These are phyloP conservation scores for Dacryopinax primogenitus DNA, from an alignment of 768 basidiomycete genomes.

Conservation along the genomic window DNA sequence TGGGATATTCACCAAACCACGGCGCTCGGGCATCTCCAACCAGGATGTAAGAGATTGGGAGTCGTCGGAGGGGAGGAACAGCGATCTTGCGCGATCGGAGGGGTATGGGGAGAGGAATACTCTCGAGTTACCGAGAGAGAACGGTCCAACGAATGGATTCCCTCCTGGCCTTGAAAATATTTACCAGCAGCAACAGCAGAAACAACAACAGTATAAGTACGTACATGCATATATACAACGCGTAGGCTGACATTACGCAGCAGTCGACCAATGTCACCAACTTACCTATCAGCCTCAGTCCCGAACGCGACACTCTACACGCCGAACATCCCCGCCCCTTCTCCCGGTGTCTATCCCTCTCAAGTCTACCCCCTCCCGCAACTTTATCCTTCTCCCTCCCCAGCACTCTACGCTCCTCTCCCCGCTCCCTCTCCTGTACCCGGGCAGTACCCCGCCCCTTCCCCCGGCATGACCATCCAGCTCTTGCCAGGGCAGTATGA, in stretches of 20 bases:
- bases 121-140: not conserved
- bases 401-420: not conserved
- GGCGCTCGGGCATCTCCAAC: too few relatives aligned
- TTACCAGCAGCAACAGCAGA: too few relatives aligned
- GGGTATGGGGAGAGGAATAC: conserved; percentile 2
- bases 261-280: not conserved
- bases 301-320: not conserved
- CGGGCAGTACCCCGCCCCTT: too few relatives aligned
- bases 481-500: too few relatives aligned
- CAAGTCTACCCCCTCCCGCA: not conserved
- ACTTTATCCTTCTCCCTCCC: not conserved
- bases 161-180: not conserved
- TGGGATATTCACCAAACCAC: too few relatives aligned
- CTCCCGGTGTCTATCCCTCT: not conserved
- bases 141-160: not conserved
- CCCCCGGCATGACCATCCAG: too few relatives aligned
- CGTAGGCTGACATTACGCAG: not conserved
- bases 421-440: not conserved
- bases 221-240: not conserved
- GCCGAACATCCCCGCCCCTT: not conserved
- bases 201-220: not conserved
- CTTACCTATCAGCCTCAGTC: not conserved
- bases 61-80: too few relatives aligned
- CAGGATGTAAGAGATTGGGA: too few relatives aligned
- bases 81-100: too few relatives aligned